These are phyloP conservation scores for Aegle marmelos DNA, from an alignment of 345 rosid species.

Conservation along the genomic window DNA sequence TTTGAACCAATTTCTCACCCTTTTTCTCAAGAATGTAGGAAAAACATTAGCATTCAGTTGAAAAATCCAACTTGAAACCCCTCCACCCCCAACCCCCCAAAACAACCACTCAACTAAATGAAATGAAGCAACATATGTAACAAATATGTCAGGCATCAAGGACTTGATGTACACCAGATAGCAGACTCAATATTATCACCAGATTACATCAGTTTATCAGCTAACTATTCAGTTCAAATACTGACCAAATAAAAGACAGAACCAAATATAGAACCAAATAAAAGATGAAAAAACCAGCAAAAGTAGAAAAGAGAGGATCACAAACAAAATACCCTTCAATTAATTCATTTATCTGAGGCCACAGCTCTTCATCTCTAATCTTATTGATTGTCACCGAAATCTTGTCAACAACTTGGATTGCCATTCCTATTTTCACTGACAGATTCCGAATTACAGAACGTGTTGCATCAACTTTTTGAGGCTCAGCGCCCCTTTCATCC, in stretches of 20 bases:
- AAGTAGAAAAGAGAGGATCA: background rate
- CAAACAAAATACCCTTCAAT: conserved; percentile 68
- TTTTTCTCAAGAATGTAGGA: background rate
- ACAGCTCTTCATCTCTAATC: conserved; percentile 93
- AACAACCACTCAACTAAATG: background rate
- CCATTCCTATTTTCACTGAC: conserved; percentile 80
- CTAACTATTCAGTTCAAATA: conserved; percentile 10
- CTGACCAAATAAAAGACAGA: no score
- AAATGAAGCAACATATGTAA: background rate
- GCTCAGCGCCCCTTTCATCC: conserved; percentile 82
- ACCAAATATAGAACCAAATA: background rate
- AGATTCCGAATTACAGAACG: conserved; percentile 51
- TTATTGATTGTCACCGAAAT: conserved; percentile 75
- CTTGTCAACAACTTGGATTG: conserved; percentile 88
- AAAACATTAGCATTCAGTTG: background rate
- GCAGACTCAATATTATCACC: background rate
- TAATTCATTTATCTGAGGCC: conserved; percentile 87
- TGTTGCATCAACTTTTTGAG: conserved; percentile 57
- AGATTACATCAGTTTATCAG: background rate
- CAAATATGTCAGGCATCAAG: background rate
- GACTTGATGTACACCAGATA: background rate
- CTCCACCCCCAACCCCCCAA: background rate
- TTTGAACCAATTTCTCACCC: background rate
- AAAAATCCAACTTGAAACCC: background rate
- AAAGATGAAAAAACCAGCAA: background rate